phyloP scores from a whole-genome alignment of 768 basidiomycete species.

The Amylocystis lapponica region DNA sequence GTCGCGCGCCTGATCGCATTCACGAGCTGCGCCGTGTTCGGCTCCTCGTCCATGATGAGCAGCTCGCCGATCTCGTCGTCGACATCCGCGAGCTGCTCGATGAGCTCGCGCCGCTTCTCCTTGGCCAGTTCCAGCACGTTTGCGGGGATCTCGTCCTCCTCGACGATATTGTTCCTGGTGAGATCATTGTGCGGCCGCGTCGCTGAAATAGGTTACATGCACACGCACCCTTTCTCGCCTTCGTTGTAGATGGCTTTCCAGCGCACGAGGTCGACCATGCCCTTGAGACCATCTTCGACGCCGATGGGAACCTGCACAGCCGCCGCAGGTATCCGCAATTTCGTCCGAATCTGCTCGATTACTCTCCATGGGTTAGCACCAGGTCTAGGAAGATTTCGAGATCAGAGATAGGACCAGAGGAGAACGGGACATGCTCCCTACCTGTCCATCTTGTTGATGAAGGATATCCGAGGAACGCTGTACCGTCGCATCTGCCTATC shows the following conservation, averaged over 20 bases:
- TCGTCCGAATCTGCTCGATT: slow-evolving; percentile 83
- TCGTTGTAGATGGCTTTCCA: slow-evolving; percentile 95
- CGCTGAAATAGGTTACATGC: slow-evolving; percentile 7
- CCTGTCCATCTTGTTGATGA: slow-evolving; percentile 99
- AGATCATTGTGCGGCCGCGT: background rate
- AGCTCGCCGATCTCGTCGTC: slow-evolving; percentile 94
- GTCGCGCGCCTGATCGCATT: slow-evolving; percentile 88
- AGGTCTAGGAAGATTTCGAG: slow-evolving; percentile 44
- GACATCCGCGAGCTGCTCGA: slow-evolving; percentile 94
- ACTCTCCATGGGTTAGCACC: slow-evolving; percentile 98
- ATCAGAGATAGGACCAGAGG: background rate
- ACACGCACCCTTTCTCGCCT: slow-evolving; percentile 90
- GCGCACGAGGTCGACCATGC: slow-evolving; percentile 90
- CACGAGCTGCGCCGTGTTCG: slow-evolving; percentile 67
- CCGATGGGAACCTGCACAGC: slow-evolving; percentile 97
- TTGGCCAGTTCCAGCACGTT: slow-evolving; percentile 68
- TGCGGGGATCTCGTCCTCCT: slow-evolving; percentile 84
- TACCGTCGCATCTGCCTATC: slow-evolving; percentile 99
- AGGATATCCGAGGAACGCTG: slow-evolving; percentile 90
- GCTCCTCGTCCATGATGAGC: slow-evolving; percentile 77
- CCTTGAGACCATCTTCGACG: slow-evolving; percentile 76
- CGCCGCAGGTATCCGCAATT: slow-evolving; percentile 88
- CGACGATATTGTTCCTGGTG: slow-evolving; percentile 65
- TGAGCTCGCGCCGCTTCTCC: slow-evolving; percentile 83
- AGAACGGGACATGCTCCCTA: slow-evolving; percentile 24